These are phyloP conservation scores for Lotmaria passim DNA, from an alignment of 208 protist species.

Conservation along the genomic window DNA sequence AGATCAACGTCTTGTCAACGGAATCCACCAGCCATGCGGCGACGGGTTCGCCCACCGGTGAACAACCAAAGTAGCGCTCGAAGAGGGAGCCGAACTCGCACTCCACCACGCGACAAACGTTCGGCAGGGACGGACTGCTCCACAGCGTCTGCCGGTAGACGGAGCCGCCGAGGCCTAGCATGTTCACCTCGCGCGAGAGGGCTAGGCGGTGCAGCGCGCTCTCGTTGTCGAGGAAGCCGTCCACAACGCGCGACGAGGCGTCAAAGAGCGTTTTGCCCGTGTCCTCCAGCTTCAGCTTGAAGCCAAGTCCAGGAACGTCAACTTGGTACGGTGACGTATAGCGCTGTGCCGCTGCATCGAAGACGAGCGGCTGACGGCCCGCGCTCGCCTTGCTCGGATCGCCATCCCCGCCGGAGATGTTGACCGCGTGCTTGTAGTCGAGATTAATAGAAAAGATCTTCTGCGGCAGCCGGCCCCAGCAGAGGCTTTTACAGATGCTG, in stretches of 20 bases:
- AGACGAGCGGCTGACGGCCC: conserved; percentile 34
- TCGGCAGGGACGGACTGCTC: conserved; percentile 75
- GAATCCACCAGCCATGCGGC: conserved; percentile 76
- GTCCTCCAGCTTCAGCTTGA: conserved; percentile 66
- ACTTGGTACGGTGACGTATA: conserved; percentile 65
- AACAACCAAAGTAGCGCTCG: conserved; percentile 64
- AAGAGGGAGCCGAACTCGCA: conserved; percentile 71
- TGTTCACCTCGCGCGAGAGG: conserved; percentile 83
- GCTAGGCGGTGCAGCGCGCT: conserved; percentile 76
- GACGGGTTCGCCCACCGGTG: conserved; percentile 65
- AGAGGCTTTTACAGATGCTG: conserved; percentile 74
- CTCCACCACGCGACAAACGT: conserved; percentile 45
- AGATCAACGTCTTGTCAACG: conserved; percentile 78
- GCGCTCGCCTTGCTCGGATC: background rate
- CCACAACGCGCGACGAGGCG: conserved; percentile 47
- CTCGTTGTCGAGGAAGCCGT: conserved; percentile 87
- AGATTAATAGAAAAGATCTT: conserved; percentile 82
- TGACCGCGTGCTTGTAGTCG: conserved; percentile 64
- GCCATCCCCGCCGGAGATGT: conserved; percentile 44
- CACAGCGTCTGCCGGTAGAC: conserved; percentile 87
- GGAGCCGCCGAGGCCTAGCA: conserved; percentile 77
- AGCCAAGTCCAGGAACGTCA: conserved; percentile 60
- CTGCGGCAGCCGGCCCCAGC: conserved; percentile 78
- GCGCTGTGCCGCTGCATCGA: conserved; percentile 40
- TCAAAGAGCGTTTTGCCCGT: conserved; percentile 68